Evolutionary conservation across 2,329 filamentous ascomycete genomes (phyloP).

Genomic region (Monilinia polystroma): DNA sequence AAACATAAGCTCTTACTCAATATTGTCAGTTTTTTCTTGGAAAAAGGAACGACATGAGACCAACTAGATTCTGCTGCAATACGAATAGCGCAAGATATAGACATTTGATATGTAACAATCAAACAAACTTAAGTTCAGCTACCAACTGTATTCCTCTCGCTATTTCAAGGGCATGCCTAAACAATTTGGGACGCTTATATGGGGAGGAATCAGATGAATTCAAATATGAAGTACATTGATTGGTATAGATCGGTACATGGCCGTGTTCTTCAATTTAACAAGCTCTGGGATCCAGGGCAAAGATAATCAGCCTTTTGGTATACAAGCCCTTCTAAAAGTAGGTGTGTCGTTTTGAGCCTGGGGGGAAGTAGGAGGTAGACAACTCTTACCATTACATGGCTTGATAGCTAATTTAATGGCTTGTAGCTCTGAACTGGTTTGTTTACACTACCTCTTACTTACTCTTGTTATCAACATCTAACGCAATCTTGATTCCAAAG

Average conservation of each 20-base stretch:
- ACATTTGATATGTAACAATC: neutral
- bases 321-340: neutral
- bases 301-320: neutral
- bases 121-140: neutral
- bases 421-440: no score
- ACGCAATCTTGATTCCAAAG: no score
- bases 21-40: neutral
- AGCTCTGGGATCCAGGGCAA: neutral
- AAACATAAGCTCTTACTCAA: neutral
- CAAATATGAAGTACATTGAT: neutral
- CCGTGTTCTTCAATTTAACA: neutral
- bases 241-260: neutral
- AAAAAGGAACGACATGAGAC: neutral
- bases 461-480: no score
- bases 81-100: neutral
- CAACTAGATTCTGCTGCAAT: neutral
- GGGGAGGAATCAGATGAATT: neutral
- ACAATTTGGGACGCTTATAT: neutral
- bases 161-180: neutral
- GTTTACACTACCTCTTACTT: no score
- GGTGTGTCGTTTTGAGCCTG: neutral
- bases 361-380: neutral
- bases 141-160: neutral
- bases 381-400: neutral
- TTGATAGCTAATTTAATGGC: neutral